A percentile compares a stretch with the other conserved stretches of the same genome.
Conservation (phyloP, 2,329 filamentous ascomycete species). For the Dactylellina cionopaga region DNA sequence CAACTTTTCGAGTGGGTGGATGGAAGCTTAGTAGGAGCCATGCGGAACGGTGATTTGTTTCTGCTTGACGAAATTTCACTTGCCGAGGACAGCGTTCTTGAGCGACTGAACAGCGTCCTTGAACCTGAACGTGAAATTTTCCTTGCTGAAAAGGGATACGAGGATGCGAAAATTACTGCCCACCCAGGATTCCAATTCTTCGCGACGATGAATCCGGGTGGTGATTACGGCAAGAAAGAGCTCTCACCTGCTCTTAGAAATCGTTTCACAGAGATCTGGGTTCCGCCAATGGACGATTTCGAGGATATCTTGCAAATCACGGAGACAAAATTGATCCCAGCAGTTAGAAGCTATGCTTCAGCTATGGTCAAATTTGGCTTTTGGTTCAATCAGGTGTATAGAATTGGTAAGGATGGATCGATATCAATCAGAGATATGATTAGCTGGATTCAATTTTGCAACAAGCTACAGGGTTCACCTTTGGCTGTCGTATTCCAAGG, state of each 20-base stretch:
- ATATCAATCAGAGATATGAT: constrained; percentile 93
- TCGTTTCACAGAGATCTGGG: constrained; percentile 98
- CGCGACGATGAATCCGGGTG: constrained; percentile 98
- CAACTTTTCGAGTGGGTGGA: constrained; percentile 97
- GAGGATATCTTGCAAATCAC: constrained; percentile 91
- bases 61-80: constrained; percentile 97
- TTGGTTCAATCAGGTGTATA: constrained; percentile 89
- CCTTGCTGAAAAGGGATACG: constrained; percentile 90
- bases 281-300: constrained; percentile 83
- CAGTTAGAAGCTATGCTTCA: constrained; percentile 69
- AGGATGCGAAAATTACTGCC: constrained; percentile 81
- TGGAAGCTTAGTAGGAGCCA: constrained; percentile 89
- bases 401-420: constrained; percentile 75
- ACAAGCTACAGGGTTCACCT: constrained; percentile 64
- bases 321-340: constrained; percentile 73
- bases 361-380: constrained; percentile 85
- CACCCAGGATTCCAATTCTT: constrained; percentile 89
- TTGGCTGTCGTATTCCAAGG: constrained; percentile 71
- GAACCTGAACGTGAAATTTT: constrained; percentile 87
- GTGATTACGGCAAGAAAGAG: constrained; percentile 98
- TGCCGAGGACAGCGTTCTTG: constrained; percentile 95
- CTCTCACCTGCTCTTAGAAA: constrained; percentile 94
- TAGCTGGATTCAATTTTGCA: constrained; percentile 93
- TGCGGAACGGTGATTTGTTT: constrained; percentile 90
- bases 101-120: constrained; percentile 94